phyloP scores from a whole-genome alignment of 129 eudicot species.

The carrot (Daucus carota) region DH1_v3.0 NC_030384.2:28305001-28305500 shows the following conservation, averaged over 20 bases:
- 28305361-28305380: conserved; percentile 23
- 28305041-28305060: neutral
- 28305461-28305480: conserved; percentile 22
- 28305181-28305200: neutral
- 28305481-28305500: conserved; percentile 28
- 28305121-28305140: neutral
- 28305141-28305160: neutral
- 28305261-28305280: no score
- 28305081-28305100: neutral
- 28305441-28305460: conserved; percentile 10
- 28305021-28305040: neutral
- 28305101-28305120: neutral
- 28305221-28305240: no score
- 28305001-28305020: neutral
- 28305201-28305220: no score
- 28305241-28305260: no score
- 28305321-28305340: no score
- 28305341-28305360: no score
- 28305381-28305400: conserved; percentile 6
- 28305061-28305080: neutral
- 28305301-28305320: neutral
- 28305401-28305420: conserved; percentile 13
- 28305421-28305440: conserved; percentile 22
- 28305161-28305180: neutral
- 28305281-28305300: neutral